phyloP scores from a whole-genome alignment of 116 monocot genomes.

The Cymodocea nodosa region DNA sequence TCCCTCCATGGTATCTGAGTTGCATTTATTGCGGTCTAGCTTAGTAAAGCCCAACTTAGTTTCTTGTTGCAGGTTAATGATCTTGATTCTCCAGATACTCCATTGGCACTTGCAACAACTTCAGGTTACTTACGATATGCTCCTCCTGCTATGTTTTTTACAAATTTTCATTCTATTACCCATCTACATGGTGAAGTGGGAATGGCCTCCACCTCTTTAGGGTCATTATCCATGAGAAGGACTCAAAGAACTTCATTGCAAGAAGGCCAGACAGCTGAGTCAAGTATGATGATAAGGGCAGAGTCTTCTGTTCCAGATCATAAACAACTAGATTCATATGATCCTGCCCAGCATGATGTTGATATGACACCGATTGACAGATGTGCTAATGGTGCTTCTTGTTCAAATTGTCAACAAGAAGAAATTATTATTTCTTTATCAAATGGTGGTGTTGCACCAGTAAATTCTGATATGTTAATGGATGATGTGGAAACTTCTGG shows the following conservation, averaged over 20 bases:
- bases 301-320: conserved; percentile 15
- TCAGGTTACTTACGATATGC: conserved; percentile 79
- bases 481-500: conserved; percentile 16
- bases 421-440: conserved; percentile 14
- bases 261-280: conserved; percentile 14
- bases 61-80: conserved; percentile 67
- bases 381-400: conserved; percentile 20
- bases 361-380: conserved; percentile 40
- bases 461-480: conserved; percentile 14
- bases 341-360: conserved; percentile 12
- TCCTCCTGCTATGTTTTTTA: conserved; percentile 66
- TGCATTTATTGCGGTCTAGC: neutral
- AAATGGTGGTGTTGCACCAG: conserved; percentile 16
- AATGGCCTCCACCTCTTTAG: conserved; percentile 9
- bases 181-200: neutral
- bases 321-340: conserved; percentile 8
- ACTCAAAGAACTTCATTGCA: conserved; percentile 26
- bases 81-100: conserved; percentile 92
- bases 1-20: neutral
- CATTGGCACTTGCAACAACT: conserved; percentile 65
- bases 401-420: conserved; percentile 12
- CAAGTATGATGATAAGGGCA: conserved; percentile 6
- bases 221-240: conserved; percentile 26
- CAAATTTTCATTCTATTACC: conserved; percentile 27
- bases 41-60: neutral